Evolutionary conservation across 441 rosid species (phyloP), one percentile per base, ranked within the genome.

Genomic region (Brassica hybrid): DNA sequence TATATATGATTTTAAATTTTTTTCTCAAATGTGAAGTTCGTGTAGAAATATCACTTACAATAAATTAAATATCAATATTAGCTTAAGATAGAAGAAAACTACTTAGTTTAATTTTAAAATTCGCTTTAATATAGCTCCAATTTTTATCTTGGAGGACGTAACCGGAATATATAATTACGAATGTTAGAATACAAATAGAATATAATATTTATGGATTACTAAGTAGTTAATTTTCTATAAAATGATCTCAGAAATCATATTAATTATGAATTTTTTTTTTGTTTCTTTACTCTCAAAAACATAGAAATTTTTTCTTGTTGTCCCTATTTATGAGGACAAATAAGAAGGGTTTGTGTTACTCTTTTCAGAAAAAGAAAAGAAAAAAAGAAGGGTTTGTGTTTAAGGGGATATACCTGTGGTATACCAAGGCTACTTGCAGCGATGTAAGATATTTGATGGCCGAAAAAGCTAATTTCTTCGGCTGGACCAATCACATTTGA

Each of bases 401-500:
- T 21, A 45, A 76, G 6, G 25, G n/a, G 16, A 50, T 19, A 25
- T 23, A 91, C 98, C 72, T 91, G 95, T 13, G 95, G 97, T 13
- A 86, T 83, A 17, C 97, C 97, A 13, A 84, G 85, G 11, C 82
- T 90, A 41, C 74, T 83, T 1, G 95, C 93, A 2, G 95, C 93
- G 67, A 90, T 43, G 76, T 80, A 93, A 78, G 88, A 80, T 13
- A 93, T 78, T 0, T 86, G 89, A 82, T 89, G 91, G 1, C 88
- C 92, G 19, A 75, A 91, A 62, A 93, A 76, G 78, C 86, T 86
- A 8, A 91, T 84, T 77, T 91, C 95, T 74, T 93, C 95, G 0
- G 69, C 41, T 0, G 98, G 97, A 61, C 98, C 98, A 23, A 79
- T 82, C 50, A 90, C 67, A 23, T 88, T 91, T 4, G 98, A 89